Conservation (phyloP, 2,329 filamentous ascomycete species). For the Escovopsis sp. region DNA sequence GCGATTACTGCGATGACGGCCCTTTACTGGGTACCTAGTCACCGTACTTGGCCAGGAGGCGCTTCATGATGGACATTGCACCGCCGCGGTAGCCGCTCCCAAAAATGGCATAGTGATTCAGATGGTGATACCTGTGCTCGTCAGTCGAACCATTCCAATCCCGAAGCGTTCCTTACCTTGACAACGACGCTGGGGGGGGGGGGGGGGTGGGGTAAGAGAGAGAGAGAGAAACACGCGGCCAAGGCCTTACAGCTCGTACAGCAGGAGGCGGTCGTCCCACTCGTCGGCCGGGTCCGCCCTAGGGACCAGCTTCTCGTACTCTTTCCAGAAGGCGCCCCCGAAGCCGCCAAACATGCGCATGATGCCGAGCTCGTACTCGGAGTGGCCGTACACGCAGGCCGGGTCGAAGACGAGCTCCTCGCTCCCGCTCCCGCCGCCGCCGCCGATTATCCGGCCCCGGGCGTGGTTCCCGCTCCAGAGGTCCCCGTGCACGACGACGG, state of each 20-base stretch:
- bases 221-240: no score
- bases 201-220: no score
- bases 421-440: constrained; percentile 22
- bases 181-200: no score
- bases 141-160: constrained; percentile 7
- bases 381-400: constrained; percentile 68
- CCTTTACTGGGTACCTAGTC: background rate
- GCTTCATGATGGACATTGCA: constrained; percentile 67
- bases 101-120: constrained; percentile 81
- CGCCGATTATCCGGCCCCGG: constrained; percentile 44
- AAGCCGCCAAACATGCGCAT: constrained; percentile 97
- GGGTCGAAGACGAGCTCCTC: constrained; percentile 78
- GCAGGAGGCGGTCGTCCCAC: constrained; percentile 64
- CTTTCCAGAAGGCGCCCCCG: constrained; percentile 51
- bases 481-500: constrained; percentile 80
- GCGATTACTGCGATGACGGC: no score
- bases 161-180: background rate
- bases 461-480: constrained; percentile 84
- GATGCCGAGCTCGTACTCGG: constrained; percentile 81
- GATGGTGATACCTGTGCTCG: constrained; percentile 58
- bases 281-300: constrained; percentile 70
- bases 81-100: constrained; percentile 63
- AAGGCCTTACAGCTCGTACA: constrained; percentile 66
- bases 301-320: constrained; percentile 62
- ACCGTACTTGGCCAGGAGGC: constrained; percentile 58